Percentiles rank a stretch among this genome's conserved stretches.
phyloP scores from a whole-genome alignment of 768 basidiomycete genomes.

The Tephrocybe sp. region DNA sequence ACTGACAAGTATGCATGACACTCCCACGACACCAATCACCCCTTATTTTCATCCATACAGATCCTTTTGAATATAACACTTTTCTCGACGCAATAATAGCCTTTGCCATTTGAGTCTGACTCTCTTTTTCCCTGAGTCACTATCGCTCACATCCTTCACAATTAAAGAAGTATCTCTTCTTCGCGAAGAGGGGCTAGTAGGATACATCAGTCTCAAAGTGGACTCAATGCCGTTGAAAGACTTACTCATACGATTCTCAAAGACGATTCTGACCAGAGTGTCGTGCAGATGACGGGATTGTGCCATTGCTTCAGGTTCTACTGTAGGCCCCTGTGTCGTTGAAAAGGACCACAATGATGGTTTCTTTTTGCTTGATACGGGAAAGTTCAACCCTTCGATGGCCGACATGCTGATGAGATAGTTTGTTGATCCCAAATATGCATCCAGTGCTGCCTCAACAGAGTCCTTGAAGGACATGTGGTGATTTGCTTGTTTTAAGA shows the following conservation, averaged over 20 bases:
- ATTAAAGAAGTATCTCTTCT: not conserved
- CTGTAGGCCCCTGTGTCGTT: not conserved
- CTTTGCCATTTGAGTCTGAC: no score
- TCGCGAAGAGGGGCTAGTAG: not conserved
- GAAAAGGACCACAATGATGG: not conserved
- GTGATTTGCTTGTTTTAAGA: constrained; percentile 8
- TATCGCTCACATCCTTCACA: no score
- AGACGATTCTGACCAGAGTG: constrained; percentile 7
- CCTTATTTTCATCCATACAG: not conserved
- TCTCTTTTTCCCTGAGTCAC: no score
- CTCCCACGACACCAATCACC: not conserved
- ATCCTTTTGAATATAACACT: not conserved
- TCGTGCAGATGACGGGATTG: not conserved
- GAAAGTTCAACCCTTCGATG: constrained; percentile 1
- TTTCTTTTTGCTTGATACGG: not conserved
- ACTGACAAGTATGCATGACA: no score
- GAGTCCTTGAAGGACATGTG: constrained; percentile 11
- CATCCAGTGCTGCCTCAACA: constrained; percentile 6
- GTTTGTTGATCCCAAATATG: constrained; percentile 5
- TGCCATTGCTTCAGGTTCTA: not conserved
- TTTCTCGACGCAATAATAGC: no score
- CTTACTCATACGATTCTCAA: constrained; percentile 2
- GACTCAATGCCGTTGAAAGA: not conserved
- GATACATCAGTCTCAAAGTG: not conserved
- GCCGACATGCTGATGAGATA: not conserved